A percentile compares a stretch with the other conserved stretches of the same genome.
Evolutionary conservation across 1,139 yeast genomes (phyloP).

Genomic region (Kodamaea plutei): DNA sequence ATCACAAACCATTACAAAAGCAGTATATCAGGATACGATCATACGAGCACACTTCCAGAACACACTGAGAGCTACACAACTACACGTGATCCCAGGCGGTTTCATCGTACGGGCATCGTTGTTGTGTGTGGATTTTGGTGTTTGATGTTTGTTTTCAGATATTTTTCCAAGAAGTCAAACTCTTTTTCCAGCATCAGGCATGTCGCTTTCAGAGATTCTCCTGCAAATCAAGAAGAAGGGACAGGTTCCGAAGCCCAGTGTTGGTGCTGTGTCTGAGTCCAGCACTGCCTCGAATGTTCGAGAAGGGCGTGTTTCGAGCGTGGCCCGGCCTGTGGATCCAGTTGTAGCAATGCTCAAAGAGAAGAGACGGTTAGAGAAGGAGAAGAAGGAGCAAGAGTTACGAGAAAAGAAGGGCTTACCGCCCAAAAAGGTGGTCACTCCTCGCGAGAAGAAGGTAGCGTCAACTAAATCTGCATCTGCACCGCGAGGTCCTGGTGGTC

Average conservation of each 20-base stretch:
- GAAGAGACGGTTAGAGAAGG: conserved; percentile 53
- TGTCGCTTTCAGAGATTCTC: conserved; percentile 26
- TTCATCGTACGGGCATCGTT: too few species aligned
- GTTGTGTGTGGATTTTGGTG: too few species aligned
- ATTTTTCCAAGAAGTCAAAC: too few species aligned
- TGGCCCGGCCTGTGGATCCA: conserved; percentile 35
- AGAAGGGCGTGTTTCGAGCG: too few species aligned
- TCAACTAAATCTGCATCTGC: not conserved
- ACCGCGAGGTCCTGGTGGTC: too few species aligned
- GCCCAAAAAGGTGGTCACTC: conserved; percentile 15
- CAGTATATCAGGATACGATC: too few species aligned
- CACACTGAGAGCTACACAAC: too few species aligned
- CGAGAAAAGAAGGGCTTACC: conserved; percentile 33
- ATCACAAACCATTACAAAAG: too few species aligned
- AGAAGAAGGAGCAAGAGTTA: conserved; percentile 35
- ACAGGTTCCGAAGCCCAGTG: conserved; percentile 11
- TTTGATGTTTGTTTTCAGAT: too few species aligned
- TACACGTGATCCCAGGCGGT: too few species aligned
- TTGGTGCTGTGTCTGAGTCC: not conserved
- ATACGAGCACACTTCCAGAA: too few species aligned
- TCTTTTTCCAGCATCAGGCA: too few species aligned
- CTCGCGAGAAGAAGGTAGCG: conserved; percentile 8
- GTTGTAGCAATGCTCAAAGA: conserved; percentile 62
- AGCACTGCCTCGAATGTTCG: not conserved
- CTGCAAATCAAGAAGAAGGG: conserved; percentile 33